Evolutionary conservation across 164 flowering plant species (phyloP).

Genomic region (Vitis labrusca): DNA sequence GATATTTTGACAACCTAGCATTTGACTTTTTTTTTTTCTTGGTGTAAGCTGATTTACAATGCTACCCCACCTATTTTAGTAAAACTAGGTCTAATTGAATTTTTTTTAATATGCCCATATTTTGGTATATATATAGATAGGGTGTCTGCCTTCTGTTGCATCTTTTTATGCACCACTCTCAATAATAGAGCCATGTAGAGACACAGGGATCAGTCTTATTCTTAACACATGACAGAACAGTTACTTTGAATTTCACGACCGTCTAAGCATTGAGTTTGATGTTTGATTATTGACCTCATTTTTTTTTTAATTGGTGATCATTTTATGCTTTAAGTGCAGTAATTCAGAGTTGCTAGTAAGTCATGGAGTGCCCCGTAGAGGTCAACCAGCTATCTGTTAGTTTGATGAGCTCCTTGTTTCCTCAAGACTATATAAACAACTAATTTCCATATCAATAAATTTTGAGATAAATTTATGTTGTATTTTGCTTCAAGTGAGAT

Average conservation of each 20-base stretch:
- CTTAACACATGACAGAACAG: not conserved
- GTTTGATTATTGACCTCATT: no score
- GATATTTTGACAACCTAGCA: slow-evolving; percentile 15
- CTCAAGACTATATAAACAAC: no score
- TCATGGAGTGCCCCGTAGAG: no score
- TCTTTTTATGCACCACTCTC: slow-evolving; percentile 22
- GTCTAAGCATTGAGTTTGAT: not conserved
- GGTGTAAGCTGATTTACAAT: slow-evolving; percentile 1
- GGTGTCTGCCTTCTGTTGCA: slow-evolving; percentile 12
- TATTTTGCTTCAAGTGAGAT: no score
- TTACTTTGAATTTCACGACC: slow-evolving; percentile 5
- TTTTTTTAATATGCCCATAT: not conserved
- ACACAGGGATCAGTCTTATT: slow-evolving; percentile 11
- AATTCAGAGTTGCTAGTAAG: no score
- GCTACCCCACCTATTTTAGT: not conserved
- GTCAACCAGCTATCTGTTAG: no score
- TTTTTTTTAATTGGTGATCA: no score
- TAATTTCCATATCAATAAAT: no score
- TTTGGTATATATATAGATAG: not conserved
- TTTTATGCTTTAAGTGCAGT: no score
- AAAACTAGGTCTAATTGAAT: not conserved
- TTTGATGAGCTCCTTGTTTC: no score
- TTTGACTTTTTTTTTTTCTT: slow-evolving; percentile 16
- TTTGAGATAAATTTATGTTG: no score
- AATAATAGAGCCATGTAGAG: slow-evolving; percentile 15